These are phyloP conservation scores for Lyophyllum shimeji DNA, from an alignment of 768 basidiomycete genomes.

Conservation along the genomic window DNA sequence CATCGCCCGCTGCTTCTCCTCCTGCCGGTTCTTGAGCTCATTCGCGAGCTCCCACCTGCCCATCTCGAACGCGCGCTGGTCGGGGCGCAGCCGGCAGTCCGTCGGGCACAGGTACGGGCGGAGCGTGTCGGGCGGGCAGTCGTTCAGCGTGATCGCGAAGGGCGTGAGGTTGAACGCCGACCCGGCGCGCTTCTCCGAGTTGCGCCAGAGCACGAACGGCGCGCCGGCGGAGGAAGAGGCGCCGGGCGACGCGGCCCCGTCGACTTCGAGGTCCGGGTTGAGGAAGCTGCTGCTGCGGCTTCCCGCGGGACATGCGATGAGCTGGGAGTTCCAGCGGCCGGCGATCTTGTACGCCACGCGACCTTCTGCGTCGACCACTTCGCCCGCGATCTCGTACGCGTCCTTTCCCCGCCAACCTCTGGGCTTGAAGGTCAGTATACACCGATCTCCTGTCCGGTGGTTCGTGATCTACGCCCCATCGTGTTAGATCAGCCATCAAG, in stretches of 20 bases:
- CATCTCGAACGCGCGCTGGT: constrained; percentile 92
- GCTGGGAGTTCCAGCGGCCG: constrained; percentile 93
- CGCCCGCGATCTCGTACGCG: constrained; percentile 90
- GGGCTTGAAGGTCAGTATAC: constrained; percentile 92
- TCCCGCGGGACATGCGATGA: constrained; percentile 69
- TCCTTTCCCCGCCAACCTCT: constrained; percentile 92
- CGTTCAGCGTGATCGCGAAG: constrained; percentile 90
- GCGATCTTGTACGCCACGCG: constrained; percentile 83
- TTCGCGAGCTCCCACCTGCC: constrained; percentile 86
- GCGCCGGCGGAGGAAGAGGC: constrained; percentile 22
- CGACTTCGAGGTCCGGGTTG: constrained; percentile 69
- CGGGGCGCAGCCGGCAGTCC: constrained; percentile 89
- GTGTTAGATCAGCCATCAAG: background rate
- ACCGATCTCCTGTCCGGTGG: constrained; percentile 86
- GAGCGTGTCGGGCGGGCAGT: constrained; percentile 72
- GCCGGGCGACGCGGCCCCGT: constrained; percentile 51
- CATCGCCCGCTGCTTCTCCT: constrained; percentile 79
- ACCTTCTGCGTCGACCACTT: constrained; percentile 67
- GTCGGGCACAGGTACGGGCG: constrained; percentile 79
- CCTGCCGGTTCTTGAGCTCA: constrained; percentile 73
- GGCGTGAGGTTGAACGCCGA: constrained; percentile 96
- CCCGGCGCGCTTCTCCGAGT: constrained; percentile 73
- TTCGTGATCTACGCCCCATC: constrained; percentile 61
- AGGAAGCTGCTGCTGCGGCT: constrained; percentile 50
- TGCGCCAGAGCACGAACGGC: constrained; percentile 86